Conservation (phyloP, 192 early-diverging fungal genomes). For the Allomyces arbusculus region DNA sequence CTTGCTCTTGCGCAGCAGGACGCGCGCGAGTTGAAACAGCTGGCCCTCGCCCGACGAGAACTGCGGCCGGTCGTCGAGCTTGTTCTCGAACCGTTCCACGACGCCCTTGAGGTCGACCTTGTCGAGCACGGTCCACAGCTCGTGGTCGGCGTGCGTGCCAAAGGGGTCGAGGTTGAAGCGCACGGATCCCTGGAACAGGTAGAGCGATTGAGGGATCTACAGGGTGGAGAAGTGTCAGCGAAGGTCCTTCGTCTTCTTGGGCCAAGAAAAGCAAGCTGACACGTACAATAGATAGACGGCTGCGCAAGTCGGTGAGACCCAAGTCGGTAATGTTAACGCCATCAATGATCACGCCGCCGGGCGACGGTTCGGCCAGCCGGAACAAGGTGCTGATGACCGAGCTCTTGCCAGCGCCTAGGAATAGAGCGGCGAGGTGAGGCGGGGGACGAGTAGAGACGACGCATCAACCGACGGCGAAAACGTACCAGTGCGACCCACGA, state of each 20-base stretch:
- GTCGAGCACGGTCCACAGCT: constrained; percentile 47
- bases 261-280: no score
- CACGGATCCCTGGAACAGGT: constrained; percentile 1
- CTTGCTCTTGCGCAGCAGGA: constrained; percentile 21
- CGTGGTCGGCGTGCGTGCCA: constrained; percentile 30
- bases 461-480: background rate
- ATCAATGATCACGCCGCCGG: constrained; percentile 50
- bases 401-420: constrained; percentile 33
- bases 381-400: constrained; percentile 51
- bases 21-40: constrained; percentile 37
- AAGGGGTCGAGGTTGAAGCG: constrained; percentile 54
- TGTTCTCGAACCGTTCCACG: background rate
- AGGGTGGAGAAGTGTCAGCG: no score
- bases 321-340: constrained; percentile 51
- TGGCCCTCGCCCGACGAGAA: constrained; percentile 24
- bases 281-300: constrained; percentile 52
- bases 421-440: no score
- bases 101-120: constrained; percentile 13
- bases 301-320: constrained; percentile 55
- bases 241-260: no score
- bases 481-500: background rate
- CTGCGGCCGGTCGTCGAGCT: no score
- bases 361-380: constrained; percentile 50
- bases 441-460: no score
- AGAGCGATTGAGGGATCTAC: no score